Conservation (phyloP, 805 yeast species). For the Starmerella vaccinii region DNA sequence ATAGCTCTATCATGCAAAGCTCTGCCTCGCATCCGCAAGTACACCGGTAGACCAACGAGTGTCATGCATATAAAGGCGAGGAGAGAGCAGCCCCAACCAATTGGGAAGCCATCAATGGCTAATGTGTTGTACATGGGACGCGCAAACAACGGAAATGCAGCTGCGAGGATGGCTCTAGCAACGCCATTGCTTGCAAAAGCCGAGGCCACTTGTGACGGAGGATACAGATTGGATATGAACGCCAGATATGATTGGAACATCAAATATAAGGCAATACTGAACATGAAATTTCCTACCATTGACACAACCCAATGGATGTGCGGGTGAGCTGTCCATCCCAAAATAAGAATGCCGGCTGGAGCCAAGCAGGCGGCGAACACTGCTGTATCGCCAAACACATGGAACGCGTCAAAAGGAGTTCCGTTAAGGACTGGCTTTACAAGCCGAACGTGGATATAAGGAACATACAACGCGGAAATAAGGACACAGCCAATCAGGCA, state of each 20-base stretch:
- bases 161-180: slow-evolving; percentile 43
- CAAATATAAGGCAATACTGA: slow-evolving; percentile 35
- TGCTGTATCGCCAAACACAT: slow-evolving; percentile 25
- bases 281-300: slow-evolving; percentile 36
- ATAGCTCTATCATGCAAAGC: slow-evolving; percentile 9
- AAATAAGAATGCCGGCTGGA: slow-evolving; percentile 45
- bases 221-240: slow-evolving; percentile 42
- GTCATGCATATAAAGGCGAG: slow-evolving; percentile 37
- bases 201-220: slow-evolving; percentile 41
- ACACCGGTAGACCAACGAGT: slow-evolving; percentile 40
- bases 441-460: slow-evolving; percentile 7
- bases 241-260: slow-evolving; percentile 45
- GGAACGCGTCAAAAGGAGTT: background rate
- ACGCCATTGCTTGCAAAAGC: slow-evolving; percentile 50
- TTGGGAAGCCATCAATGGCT: slow-evolving; percentile 38
- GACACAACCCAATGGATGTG: slow-evolving; percentile 44
- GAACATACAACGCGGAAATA: slow-evolving; percentile 27
- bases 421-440: slow-evolving; percentile 5
- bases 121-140: slow-evolving; percentile 42
- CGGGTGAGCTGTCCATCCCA: slow-evolving; percentile 48
- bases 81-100: slow-evolving; percentile 48
- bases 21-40: slow-evolving; percentile 13
- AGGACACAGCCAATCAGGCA: slow-evolving; percentile 38
- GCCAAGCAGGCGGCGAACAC: slow-evolving; percentile 37
- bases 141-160: slow-evolving; percentile 56